Percentiles rank a stretch among this genome's conserved stretches.
Evolutionary conservation across 768 basidiomycete species (phyloP).

Genomic region (Mycena metata): DNA sequence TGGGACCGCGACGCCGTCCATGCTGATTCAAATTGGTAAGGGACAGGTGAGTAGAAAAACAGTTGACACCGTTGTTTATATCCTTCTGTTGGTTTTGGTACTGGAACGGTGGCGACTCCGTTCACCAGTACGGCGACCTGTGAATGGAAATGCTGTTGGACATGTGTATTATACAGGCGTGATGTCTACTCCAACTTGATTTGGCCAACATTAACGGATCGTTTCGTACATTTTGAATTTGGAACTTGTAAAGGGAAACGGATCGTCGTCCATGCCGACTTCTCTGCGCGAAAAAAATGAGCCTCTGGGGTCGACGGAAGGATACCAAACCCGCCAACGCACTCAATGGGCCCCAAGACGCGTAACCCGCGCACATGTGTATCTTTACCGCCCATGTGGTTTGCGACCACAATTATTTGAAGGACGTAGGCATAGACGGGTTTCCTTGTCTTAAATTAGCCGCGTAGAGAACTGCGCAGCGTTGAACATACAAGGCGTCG

Average conservation of each 20-base stretch:
- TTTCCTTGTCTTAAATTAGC: slow-evolving; percentile 63
- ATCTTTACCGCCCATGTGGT: slow-evolving; percentile 99
- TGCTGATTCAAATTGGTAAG: too few species aligned
- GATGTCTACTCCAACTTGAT: not conserved
- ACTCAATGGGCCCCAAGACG: slow-evolving; percentile 91
- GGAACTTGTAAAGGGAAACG: slow-evolving; percentile 75
- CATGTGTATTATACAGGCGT: not conserved
- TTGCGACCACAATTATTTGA: slow-evolving; percentile 90
- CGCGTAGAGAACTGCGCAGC: not conserved
- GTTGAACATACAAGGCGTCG: slow-evolving; percentile 77
- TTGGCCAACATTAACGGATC: slow-evolving; percentile 64
- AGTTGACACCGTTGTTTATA: too few species aligned
- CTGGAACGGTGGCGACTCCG: too few species aligned
- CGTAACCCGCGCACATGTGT: slow-evolving; percentile 95
- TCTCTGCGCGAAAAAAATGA: slow-evolving; percentile 50
- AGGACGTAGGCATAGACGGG: slow-evolving; percentile 91
- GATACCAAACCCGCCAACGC: slow-evolving; percentile 32
- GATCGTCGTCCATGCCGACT: slow-evolving; percentile 70
- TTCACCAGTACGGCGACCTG: too few species aligned
- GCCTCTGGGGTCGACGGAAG: not conserved
- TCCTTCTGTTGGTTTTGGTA: too few species aligned
- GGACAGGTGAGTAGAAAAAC: too few species aligned
- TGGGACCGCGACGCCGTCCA: too few species aligned
- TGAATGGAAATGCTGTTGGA: not conserved
- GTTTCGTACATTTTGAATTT: slow-evolving; percentile 84